phyloP scores from a whole-genome alignment of 164 flowering plant genomes.

The Amborella trichopoda region DNA sequence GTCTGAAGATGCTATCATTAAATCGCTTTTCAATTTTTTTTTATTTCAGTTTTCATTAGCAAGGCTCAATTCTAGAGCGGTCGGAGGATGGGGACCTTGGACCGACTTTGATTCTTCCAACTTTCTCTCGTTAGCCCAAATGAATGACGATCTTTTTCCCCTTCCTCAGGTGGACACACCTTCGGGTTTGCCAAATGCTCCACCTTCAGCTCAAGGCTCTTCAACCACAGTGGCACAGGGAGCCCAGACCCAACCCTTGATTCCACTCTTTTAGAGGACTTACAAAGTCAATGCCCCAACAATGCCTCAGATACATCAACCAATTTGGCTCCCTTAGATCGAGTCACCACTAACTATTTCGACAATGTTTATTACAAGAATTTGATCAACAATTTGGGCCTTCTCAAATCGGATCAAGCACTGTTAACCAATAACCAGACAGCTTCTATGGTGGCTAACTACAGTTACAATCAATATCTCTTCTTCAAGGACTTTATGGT shows the following conservation, averaged over 20 bases:
- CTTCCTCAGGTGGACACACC: slow-evolving; percentile 80
- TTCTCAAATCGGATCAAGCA: slow-evolving; percentile 70
- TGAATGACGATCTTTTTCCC: no score
- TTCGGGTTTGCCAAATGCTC: slow-evolving; percentile 63
- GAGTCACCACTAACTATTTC: slow-evolving; percentile 25
- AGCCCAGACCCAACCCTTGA: slow-evolving; percentile 54
- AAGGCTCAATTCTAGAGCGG: no score
- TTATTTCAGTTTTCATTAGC: no score
- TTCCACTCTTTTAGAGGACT: slow-evolving; percentile 23
- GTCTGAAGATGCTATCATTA: no score
- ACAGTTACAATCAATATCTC: slow-evolving; percentile 27
- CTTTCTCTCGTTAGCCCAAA: no score
- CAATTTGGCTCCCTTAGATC: slow-evolving; percentile 52
- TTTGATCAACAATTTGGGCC: slow-evolving; percentile 35
- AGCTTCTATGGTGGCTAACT: slow-evolving; percentile 35
- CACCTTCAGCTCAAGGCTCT: slow-evolving; percentile 61
- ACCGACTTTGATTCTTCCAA: no score
- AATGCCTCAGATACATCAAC: slow-evolving; percentile 23
- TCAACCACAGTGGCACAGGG: slow-evolving; percentile 42
- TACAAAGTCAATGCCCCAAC: slow-evolving; percentile 43
- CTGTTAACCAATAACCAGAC: slow-evolving; percentile 27
- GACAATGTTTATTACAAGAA: slow-evolving; percentile 49
- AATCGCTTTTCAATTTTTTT: no score
- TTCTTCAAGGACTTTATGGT: slow-evolving; percentile 45
- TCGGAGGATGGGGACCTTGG: no score